Evolutionary conservation across 805 yeast species (phyloP).

Genomic region (Cephaloascus fragrans): DNA sequence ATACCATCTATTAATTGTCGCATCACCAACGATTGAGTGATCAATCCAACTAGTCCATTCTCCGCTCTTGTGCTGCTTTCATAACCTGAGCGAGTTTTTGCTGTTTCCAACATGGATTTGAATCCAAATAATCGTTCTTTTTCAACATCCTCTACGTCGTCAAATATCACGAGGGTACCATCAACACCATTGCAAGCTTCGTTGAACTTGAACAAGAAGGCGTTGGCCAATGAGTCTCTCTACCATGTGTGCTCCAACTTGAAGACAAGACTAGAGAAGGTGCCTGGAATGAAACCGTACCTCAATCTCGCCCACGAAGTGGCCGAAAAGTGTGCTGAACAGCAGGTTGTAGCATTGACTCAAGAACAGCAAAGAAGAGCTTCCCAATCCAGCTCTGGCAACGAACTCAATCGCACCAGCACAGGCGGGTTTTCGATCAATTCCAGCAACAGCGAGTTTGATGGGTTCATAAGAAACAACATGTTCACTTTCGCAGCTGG

Average conservation of each 20-base stretch:
- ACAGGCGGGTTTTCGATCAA: constrained; percentile 1
- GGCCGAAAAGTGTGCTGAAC: constrained; percentile 63
- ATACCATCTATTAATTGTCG: no score
- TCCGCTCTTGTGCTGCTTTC: no score
- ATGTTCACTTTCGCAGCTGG: constrained; percentile 66
- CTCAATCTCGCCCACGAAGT: constrained; percentile 51
- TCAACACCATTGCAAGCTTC: constrained; percentile 36
- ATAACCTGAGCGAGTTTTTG: no score
- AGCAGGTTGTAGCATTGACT: constrained; percentile 49
- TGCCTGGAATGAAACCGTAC: constrained; percentile 64
- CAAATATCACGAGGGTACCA: constrained; percentile 27
- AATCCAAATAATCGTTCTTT: background rate
- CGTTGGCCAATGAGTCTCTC: constrained; percentile 55
- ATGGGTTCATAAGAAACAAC: constrained; percentile 20
- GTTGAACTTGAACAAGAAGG: constrained; percentile 52
- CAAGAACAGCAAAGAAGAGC: constrained; percentile 23
- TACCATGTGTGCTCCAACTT: constrained; percentile 56
- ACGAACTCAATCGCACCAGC: constrained; percentile 5
- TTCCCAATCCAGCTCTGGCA: constrained; percentile 4
- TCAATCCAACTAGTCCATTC: no score
- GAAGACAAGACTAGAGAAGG: constrained; percentile 41
- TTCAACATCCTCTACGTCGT: constrained; percentile 11
- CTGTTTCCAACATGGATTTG: background rate
- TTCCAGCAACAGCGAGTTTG: constrained; percentile 4
- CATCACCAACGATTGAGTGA: no score